Conservation (phyloP, 495 filamentous ascomycete genomes). For the Neurospora sp. region DNA sequence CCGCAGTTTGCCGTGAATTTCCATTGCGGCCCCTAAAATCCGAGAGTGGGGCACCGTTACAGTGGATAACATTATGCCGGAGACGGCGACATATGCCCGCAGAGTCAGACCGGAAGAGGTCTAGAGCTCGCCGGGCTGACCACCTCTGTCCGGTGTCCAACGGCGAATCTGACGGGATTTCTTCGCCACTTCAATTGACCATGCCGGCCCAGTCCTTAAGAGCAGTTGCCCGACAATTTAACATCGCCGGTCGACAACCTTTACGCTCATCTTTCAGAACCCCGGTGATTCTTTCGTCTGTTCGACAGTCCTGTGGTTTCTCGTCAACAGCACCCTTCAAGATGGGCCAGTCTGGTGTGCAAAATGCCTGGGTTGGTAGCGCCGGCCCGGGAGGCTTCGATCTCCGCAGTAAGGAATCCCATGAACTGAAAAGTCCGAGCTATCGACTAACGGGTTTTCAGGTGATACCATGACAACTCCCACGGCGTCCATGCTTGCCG, state of each 20-base stretch:
- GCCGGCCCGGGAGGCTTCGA: conserved; percentile 32
- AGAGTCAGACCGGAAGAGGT: not conserved
- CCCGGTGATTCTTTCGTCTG: not conserved
- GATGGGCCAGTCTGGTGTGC: not conserved
- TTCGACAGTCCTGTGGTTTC: not conserved
- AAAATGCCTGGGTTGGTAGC: conserved; percentile 30
- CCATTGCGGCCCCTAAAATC: not conserved
- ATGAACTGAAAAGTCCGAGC: too few species aligned
- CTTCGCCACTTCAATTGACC: not conserved
- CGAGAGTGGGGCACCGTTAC: not conserved
- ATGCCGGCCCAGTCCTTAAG: not conserved
- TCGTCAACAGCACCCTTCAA: not conserved
- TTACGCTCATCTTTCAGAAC: not conserved
- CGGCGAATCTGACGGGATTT: not conserved
- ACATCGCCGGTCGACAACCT: not conserved
- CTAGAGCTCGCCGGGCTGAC: not conserved
- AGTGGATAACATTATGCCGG: not conserved
- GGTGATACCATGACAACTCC: conserved; percentile 83
- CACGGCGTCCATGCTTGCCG: conserved; percentile 66
- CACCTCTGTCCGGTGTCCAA: not conserved
- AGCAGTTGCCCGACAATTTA: not conserved
- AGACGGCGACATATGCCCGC: not conserved
- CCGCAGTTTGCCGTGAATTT: not conserved
- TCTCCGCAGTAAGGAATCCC: conserved; percentile 29
- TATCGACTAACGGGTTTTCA: conserved; percentile 13